Base-by-base conservation (phyloP, 2,329 filamentous ascomycete species). In the Trichoderma pleuroti region DNA sequence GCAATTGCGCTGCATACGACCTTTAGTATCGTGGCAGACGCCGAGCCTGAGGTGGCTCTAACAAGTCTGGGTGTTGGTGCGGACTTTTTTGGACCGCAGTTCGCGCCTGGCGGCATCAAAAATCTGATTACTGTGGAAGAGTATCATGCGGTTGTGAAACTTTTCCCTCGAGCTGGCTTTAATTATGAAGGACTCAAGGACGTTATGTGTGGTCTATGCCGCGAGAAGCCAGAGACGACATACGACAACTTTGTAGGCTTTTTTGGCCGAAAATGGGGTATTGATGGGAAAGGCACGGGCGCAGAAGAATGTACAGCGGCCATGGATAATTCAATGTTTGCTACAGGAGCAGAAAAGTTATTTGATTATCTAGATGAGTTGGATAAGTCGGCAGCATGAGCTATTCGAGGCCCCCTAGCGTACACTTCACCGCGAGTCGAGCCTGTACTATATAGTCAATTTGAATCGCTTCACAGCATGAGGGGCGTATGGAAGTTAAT, bases 1-100 rank as follows among this genome's bases (percentile, higher is more conserved):
- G 63, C 63, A 26, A 66, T 66, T 36, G 63, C 63, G n/a, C 28
- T 66, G 6, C 63, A 66, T 26, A 66, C 63, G 14, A 24, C 28
- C 10, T 26, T 26, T 21, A 34, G 18, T 2, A 34, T 66, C 10
- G 14, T 6, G 7, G 46, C 46, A 5, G 16, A 56, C 14, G 26
- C 36, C 9, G 60, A 63, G 18, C 60, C 60, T n/a, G 60, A 63
- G 16, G 60, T 63, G 26, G 24, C 14, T 5, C 26, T 63, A 5
- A 63, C 60, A 18, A 46, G 24, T 9, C 12, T 63, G 24, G 60
- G 24, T 14, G 28, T 49, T 30, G 39, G 24, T 6, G 60, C 36
- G 11, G 60, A 63, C 26, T 46, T 63, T n/a, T 63, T 28, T 24
- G 60, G 60, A 3, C 60, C 60, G 7, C 30, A 49, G 6, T 49